These are phyloP conservation scores for Cinchona pubescens DNA, from an alignment of 257 asterid species.

Conservation along the genomic window DNA sequence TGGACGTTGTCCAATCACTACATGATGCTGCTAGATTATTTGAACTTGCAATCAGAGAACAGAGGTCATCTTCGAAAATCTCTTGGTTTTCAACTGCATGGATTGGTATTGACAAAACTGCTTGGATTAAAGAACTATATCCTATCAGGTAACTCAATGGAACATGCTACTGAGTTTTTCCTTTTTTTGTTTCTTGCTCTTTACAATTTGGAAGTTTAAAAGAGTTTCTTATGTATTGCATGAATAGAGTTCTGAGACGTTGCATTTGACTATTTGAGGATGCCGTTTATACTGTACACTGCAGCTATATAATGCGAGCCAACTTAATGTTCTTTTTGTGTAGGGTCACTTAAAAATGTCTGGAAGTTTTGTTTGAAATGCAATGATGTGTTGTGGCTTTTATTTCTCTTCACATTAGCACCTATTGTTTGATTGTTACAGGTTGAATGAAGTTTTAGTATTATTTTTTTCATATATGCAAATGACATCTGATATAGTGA, in stretches of 20 bases:
- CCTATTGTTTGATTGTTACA: too few species aligned
- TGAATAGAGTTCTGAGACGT: neutral
- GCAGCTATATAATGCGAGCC: too few species aligned
- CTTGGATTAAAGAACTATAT: slow-evolving; percentile 77
- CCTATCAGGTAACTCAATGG: slow-evolving; percentile 61
- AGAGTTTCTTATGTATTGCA: neutral
- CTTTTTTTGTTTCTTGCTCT: neutral
- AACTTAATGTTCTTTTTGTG: too few species aligned
- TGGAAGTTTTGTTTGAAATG: neutral
- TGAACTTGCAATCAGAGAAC: slow-evolving; percentile 75
- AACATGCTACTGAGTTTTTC: neutral
- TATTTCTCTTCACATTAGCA: too few species aligned
- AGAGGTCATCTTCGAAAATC: slow-evolving; percentile 49
- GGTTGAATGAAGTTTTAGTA: too few species aligned
- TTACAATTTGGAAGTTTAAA: too few species aligned
- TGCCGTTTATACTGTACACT: too few species aligned
- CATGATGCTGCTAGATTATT: slow-evolving; percentile 90
- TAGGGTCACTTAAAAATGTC: neutral
- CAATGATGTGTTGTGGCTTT: neutral
- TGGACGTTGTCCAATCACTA: slow-evolving; percentile 73
- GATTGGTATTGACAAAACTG: slow-evolving; percentile 76
- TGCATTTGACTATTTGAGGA: too few species aligned
- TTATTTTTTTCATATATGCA: too few species aligned
- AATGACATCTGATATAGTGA: too few species aligned
- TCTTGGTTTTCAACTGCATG: slow-evolving; percentile 84